These are phyloP conservation scores for Diaporthe ilicicola DNA, from an alignment of 2,329 filamentous ascomycete genomes.

Conservation along the genomic window DNA sequence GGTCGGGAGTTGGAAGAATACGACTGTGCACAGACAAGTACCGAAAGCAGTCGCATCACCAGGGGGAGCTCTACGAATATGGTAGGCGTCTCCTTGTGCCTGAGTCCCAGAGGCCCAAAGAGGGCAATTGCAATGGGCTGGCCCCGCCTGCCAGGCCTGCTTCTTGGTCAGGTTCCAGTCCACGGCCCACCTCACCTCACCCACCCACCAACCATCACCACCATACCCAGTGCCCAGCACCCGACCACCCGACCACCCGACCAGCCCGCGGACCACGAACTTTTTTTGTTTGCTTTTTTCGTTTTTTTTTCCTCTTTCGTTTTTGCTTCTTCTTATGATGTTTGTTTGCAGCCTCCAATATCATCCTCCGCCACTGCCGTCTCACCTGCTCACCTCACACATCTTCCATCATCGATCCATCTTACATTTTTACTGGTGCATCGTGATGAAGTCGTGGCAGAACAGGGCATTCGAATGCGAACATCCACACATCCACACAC, in stretches of 20 bases:
- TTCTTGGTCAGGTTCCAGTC: not conserved
- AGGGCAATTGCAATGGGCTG: slow-evolving; percentile 9
- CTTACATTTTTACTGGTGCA: too few relatives aligned
- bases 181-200: not conserved
- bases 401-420: not conserved
- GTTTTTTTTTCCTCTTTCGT: not conserved
- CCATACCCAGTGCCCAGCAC: too few relatives aligned
- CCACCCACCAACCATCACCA: not conserved
- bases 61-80: slow-evolving; percentile 9
- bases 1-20: slow-evolving; percentile 20
- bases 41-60: slow-evolving; percentile 5
- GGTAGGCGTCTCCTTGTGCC: slow-evolving; percentile 16
- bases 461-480: not conserved
- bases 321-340: not conserved
- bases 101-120: not conserved
- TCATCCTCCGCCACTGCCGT: not conserved
- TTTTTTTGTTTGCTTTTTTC: too few relatives aligned
- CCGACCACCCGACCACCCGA: too few relatives aligned
- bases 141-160: slow-evolving; percentile 11
- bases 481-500: not conserved
- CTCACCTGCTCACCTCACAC: not conserved
- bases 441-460: not conserved
- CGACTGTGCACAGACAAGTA: slow-evolving; percentile 15
- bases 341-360: not conserved
- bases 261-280: not conserved